Evolutionary conservation across 1,284 basidiomycete genomes (phyloP).

Genomic region (Prillingera fragicola): DNA sequence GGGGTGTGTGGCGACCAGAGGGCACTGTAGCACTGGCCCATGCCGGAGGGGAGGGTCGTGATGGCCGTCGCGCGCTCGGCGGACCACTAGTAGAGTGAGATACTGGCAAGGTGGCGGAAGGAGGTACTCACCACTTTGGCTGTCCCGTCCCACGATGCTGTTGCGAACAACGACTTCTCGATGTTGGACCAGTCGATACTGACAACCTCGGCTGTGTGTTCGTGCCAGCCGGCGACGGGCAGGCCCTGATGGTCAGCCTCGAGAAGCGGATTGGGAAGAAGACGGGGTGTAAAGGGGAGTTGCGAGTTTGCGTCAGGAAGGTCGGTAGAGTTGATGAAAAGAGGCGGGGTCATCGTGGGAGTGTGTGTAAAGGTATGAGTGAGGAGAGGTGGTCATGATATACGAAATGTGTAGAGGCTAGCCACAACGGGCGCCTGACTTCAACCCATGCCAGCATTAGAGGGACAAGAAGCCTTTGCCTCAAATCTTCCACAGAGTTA

Average conservation of each 20-base stretch:
- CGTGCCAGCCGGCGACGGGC: slow-evolving; percentile 86
- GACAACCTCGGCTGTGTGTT: slow-evolving; percentile 87
- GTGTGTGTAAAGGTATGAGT: too few relatives aligned
- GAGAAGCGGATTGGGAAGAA: background rate
- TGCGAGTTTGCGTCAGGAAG: too few relatives aligned
- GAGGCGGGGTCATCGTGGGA: too few relatives aligned
- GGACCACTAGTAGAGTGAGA: slow-evolving; percentile 63
- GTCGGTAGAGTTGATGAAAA: too few relatives aligned
- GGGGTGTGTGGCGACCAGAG: slow-evolving; percentile 87
- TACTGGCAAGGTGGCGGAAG: background rate
- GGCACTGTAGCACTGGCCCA: slow-evolving; percentile 69
- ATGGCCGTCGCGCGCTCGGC: slow-evolving; percentile 73
- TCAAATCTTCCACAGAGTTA: background rate
- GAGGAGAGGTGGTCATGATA: too few relatives aligned
- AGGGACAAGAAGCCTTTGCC: too few relatives aligned
- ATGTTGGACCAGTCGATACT: slow-evolving; percentile 97
- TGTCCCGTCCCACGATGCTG: slow-evolving; percentile 86
- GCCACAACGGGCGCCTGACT: too few relatives aligned
- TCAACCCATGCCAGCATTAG: too few relatives aligned
- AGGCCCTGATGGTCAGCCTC: slow-evolving; percentile 27
- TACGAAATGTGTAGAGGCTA: too few relatives aligned
- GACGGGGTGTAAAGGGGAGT: slow-evolving; percentile 7
- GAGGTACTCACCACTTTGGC: slow-evolving; percentile 70
- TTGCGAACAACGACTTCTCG: slow-evolving; percentile 82
- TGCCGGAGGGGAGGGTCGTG: slow-evolving; percentile 65